phyloP scores from a whole-genome alignment of 208 protist species.

The Acanthamoeba royreba region DNA sequence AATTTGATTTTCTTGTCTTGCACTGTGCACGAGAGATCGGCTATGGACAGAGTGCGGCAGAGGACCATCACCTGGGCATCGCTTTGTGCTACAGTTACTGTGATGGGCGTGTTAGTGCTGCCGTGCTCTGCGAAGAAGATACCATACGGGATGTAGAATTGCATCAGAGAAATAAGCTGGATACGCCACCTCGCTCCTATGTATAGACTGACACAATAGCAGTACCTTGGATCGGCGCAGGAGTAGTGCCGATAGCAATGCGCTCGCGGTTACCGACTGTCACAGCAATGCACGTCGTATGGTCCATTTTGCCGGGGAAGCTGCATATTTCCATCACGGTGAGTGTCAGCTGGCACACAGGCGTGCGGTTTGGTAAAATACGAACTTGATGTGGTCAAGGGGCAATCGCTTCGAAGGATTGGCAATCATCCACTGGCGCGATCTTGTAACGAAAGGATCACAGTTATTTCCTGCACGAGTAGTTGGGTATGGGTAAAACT shows the following conservation, averaged over 20 bases:
- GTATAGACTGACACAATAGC: background rate
- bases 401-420: constrained; percentile 26
- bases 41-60: background rate
- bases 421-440: constrained; percentile 33
- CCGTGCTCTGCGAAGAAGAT: no score
- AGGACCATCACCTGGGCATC: background rate
- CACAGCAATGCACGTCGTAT: constrained; percentile 59
- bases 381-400: constrained; percentile 18
- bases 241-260: background rate
- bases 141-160: no score
- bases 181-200: background rate
- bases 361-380: no score
- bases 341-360: no score
- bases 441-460: background rate
- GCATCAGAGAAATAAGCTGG: background rate
- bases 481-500: background rate
- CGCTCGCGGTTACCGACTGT: background rate
- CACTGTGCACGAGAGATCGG: background rate
- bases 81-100: constrained; percentile 2
- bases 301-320: constrained; percentile 69
- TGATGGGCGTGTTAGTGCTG: background rate
- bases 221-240: background rate
- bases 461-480: background rate
- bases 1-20: background rate
- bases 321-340: no score